Evolutionary conservation across 2,329 filamentous ascomycete genomes (phyloP).

Genomic region (Coleophoma cylindrospora): DNA sequence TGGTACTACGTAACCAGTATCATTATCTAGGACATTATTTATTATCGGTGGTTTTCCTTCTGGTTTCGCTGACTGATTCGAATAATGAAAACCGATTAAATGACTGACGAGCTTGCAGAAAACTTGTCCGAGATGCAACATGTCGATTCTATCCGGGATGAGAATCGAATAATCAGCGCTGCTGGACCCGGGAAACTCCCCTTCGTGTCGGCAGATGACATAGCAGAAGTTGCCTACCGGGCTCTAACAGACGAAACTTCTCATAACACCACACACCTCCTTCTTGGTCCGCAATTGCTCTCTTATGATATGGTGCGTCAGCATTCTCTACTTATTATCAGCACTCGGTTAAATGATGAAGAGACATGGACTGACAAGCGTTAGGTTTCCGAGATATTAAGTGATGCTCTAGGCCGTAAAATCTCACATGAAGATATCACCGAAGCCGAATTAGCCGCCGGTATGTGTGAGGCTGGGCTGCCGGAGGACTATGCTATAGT

Average conservation of each 20-base stretch:
- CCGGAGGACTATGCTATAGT: slow-evolving; percentile 11
- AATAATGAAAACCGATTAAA: no score
- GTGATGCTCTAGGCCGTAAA: slow-evolving; percentile 7
- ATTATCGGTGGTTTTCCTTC: no score
- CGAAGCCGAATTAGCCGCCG: slow-evolving; percentile 8
- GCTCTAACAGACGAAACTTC: slow-evolving; percentile 32
- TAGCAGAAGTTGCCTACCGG: slow-evolving; percentile 37
- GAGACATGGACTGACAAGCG: not conserved
- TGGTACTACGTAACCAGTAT: not conserved
- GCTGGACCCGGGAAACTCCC: slow-evolving; percentile 38
- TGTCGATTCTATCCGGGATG: slow-evolving; percentile 27
- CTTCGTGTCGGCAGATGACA: slow-evolving; percentile 40
- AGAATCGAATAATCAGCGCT: slow-evolving; percentile 37
- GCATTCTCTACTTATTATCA: not conserved
- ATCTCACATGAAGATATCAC: slow-evolving; percentile 13
- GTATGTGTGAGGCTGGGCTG: slow-evolving; percentile 6
- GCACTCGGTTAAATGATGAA: not conserved
- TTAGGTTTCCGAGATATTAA: slow-evolving; percentile 11
- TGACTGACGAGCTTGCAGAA: slow-evolving; percentile 25
- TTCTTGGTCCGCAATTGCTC: slow-evolving; percentile 28
- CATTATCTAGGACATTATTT: not conserved
- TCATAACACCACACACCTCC: slow-evolving; percentile 34
- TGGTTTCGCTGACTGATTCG: no score
- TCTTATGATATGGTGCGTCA: slow-evolving; percentile 25
- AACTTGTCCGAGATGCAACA: slow-evolving; percentile 35